These are phyloP conservation scores for Suillus lakei DNA, from an alignment of 768 basidiomycete species.

Conservation along the genomic window DNA sequence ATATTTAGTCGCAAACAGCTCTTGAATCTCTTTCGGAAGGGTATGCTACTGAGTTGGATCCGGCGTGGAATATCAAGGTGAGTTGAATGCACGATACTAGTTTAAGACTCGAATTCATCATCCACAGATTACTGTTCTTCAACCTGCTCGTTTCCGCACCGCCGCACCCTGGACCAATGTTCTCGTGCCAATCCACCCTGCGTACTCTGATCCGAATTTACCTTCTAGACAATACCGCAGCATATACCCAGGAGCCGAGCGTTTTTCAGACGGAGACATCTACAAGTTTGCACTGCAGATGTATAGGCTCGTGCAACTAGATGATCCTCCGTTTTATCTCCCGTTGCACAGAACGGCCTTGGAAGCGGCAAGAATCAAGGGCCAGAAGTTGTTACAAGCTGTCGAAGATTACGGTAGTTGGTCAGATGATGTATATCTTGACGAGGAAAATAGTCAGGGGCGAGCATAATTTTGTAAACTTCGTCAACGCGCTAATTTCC, in stretches of 20 bases:
- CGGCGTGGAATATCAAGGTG: slow-evolving; percentile 53
- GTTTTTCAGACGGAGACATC: slow-evolving; percentile 22
- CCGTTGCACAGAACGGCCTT: slow-evolving; percentile 28
- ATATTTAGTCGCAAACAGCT: slow-evolving; percentile 25
- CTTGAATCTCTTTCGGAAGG: slow-evolving; percentile 45
- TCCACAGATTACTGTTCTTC: slow-evolving; percentile 27
- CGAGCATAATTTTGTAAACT: slow-evolving; percentile 1
- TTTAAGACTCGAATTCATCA: not conserved
- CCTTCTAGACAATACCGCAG: slow-evolving; percentile 19
- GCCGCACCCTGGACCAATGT: slow-evolving; percentile 8
- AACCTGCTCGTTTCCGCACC: slow-evolving; percentile 30
- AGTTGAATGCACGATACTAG: slow-evolving; percentile 4
- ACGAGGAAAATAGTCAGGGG: slow-evolving; percentile 1
- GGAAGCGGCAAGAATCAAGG: slow-evolving; percentile 25
- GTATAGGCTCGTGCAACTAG: slow-evolving; percentile 22
- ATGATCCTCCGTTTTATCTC: slow-evolving; percentile 30
- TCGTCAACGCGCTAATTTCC: not conserved
- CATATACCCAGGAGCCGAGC: slow-evolving; percentile 16
- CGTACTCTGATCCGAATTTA: slow-evolving; percentile 21
- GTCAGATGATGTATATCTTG: slow-evolving; percentile 32
- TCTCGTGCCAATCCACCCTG: slow-evolving; percentile 22
- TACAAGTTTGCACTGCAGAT: slow-evolving; percentile 27
- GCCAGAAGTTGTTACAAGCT: slow-evolving; percentile 25
- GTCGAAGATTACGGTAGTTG: slow-evolving; percentile 32
- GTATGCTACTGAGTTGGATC: slow-evolving; percentile 45